Evolutionary conservation across 441 rosid species (phyloP), one percentile per base, ranked within the genome.

Genomic region (Erodium moschatum): DNA sequence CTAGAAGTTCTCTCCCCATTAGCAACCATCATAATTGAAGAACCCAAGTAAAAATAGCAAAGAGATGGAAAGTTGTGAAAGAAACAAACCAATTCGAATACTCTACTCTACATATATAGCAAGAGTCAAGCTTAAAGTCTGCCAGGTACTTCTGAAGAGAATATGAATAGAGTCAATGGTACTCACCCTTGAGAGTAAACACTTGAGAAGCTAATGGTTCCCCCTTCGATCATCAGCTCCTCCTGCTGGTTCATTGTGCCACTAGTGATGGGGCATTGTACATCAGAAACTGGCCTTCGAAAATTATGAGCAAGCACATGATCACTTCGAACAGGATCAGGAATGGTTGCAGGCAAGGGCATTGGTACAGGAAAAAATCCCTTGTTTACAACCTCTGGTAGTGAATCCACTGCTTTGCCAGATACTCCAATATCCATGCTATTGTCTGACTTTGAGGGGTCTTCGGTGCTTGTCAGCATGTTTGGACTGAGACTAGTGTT

Each of bases 201-300:
- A 70, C 83, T 85, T 10, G 93, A 88, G 67, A 88, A 85, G 80
- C 74, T 88, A 70, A 88, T 88, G 21, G 80, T 86, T 66, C 93
- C 93, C 72, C 89, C 89, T 83, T 88, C 93, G 38, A 86, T 76
- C 52, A 79, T 72, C 69, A 83, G 77, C 71, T 85, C 87, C 54
- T 86, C 86, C 31, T 29, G 31, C 65, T 64, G 85, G 69, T 75
- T 82, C 73, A 77, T 62, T 16, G 70, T 20, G 65, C 82, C 88
- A 70, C 75, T 74, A 15, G 77, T 63, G 63, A 81, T 63, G 60
- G 85, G 86, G 74, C 86, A 76, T 73, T 82, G 92, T 48, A 81
- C 85, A 54, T 85, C 89, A 69, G 89, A 75, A 58, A 82, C 70
- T 0, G 85, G 83, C 65, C 77, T 83, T 72, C 75, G 82, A 74